Conservation (phyloP, 176 grass and related monocot genomes). For the Lolium perenne region DNA sequence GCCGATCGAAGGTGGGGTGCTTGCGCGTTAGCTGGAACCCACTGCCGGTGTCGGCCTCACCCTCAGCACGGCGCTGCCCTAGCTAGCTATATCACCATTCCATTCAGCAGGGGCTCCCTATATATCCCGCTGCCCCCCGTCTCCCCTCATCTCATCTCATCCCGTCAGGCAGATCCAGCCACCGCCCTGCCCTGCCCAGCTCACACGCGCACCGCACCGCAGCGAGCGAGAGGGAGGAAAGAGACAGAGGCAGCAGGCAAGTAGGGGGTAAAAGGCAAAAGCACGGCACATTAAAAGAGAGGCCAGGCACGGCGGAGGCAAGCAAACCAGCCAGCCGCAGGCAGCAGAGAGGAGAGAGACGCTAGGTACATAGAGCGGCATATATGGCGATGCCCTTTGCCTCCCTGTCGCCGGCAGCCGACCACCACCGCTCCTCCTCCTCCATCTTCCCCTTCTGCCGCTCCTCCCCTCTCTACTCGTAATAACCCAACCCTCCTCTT, state of each 20-base stretch:
- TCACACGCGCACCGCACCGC: constrained; percentile 7
- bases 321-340: neutral
- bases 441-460: constrained; percentile 52
- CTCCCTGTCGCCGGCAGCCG: constrained; percentile 80
- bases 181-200: neutral
- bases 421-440: constrained; percentile 48
- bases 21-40: constrained; percentile 43
- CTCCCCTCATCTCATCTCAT: neutral
- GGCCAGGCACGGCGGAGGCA: constrained; percentile 20
- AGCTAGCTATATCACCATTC: constrained; percentile 15
- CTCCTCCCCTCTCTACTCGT: constrained; percentile 51
- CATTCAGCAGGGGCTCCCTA: constrained; percentile 20
- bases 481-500: constrained; percentile 8
- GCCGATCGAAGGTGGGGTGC: neutral
- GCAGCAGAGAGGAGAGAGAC: constrained; percentile 23
- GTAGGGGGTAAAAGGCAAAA: constrained; percentile 58
- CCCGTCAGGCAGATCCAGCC: constrained; percentile 15
- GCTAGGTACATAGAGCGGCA: constrained; percentile 30
- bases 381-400: constrained; percentile 84
- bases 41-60: constrained; percentile 46
- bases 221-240: constrained; percentile 44
- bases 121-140: neutral
- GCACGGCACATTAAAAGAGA: constrained; percentile 63
- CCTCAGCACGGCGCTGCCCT: neutral
- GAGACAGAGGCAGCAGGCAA: constrained; percentile 38